phyloP scores from a whole-genome alignment of 169 alveolate species.

The Eimeria sp. region DNA sequence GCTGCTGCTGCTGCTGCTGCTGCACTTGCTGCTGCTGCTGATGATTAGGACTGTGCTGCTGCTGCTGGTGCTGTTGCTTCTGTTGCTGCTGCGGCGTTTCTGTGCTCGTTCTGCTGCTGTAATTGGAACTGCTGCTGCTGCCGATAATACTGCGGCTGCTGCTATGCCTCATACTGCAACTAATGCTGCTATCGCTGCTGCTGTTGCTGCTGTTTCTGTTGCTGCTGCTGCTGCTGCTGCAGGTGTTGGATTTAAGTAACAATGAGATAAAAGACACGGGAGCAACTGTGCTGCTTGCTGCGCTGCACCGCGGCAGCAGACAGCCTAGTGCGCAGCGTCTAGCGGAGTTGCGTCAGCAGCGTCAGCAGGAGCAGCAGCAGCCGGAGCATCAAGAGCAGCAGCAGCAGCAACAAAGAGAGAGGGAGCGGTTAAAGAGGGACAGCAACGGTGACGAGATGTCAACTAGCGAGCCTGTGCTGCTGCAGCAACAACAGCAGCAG shows the following conservation, averaged over 20 bases:
- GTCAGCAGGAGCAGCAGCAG: slow-evolving; percentile 60
- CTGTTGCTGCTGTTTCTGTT: slow-evolving; percentile 5
- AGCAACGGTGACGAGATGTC: slow-evolving; percentile 54
- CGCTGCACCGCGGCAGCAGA: slow-evolving; percentile 37
- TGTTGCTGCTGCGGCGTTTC: not conserved
- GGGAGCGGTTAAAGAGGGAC: slow-evolving; percentile 33
- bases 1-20: slow-evolving; percentile 53
- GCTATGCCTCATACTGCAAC: not conserved
- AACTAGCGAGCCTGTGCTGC: not conserved
- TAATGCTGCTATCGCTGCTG: slow-evolving; percentile 16
- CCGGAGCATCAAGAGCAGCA: slow-evolving; percentile 12
- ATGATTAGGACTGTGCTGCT: slow-evolving; percentile 2
- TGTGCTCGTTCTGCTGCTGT: not conserved
- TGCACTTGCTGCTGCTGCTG: slow-evolving; percentile 22
- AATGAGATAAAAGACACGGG: slow-evolving; percentile 22
- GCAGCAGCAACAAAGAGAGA: slow-evolving; percentile 41
- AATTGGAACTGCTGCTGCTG: not conserved
- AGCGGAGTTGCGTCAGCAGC: not conserved
- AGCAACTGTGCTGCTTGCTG: slow-evolving; percentile 33
- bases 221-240: slow-evolving; percentile 45
- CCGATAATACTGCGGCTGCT: not conserved
- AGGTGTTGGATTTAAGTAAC: slow-evolving; percentile 28
- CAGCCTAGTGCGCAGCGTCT: not conserved
- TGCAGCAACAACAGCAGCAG: slow-evolving; percentile 26
- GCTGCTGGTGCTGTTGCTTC: not conserved